Evolutionary conservation across 2,329 filamentous ascomycete species (phyloP).

Genomic region (Talaromyces piceae): DNA sequence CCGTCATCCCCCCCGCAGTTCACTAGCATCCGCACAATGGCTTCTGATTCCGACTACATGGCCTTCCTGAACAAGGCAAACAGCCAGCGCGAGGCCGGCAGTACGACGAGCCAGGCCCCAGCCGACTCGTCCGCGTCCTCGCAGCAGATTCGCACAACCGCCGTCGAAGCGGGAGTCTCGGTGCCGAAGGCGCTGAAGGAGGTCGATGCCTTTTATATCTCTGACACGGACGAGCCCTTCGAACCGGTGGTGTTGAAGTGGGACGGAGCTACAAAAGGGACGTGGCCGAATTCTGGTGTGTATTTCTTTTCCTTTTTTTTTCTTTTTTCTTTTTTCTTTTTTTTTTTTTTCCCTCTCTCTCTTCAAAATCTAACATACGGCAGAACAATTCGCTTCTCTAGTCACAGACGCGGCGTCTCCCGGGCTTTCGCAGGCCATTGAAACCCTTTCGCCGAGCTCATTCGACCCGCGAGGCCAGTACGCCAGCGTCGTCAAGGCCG

Average conservation of each 20-base stretch:
- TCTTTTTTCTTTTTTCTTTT: conserved; percentile 1
- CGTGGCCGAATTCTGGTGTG: conserved; percentile 30
- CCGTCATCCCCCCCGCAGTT: background rate
- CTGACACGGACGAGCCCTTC: conserved; percentile 81
- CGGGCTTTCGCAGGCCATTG: conserved; percentile 36
- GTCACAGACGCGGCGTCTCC: conserved; percentile 35
- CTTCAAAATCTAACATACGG: background rate
- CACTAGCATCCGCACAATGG: conserved; percentile 28
- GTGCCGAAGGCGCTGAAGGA: conserved; percentile 55
- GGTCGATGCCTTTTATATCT: conserved; percentile 61
- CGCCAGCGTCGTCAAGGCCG: conserved; percentile 42
- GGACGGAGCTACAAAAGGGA: conserved; percentile 25
- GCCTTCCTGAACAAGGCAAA: conserved; percentile 85
- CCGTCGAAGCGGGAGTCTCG: conserved; percentile 42
- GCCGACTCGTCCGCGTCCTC: conserved; percentile 7
- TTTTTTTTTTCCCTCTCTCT: background rate
- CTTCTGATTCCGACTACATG: conserved; percentile 72
- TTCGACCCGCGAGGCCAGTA: conserved; percentile 73
- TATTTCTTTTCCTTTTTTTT: background rate
- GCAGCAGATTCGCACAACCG: conserved; percentile 30
- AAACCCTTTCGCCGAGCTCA: conserved; percentile 59
- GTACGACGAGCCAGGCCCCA: conserved; percentile 14
- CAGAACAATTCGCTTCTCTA: conserved; percentile 63
- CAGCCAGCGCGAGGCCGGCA: conserved; percentile 46
- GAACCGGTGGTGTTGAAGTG: conserved; percentile 64